Conservation (phyloP, 1,284 basidiomycete genomes). For the Marasmius sp. region DNA sequence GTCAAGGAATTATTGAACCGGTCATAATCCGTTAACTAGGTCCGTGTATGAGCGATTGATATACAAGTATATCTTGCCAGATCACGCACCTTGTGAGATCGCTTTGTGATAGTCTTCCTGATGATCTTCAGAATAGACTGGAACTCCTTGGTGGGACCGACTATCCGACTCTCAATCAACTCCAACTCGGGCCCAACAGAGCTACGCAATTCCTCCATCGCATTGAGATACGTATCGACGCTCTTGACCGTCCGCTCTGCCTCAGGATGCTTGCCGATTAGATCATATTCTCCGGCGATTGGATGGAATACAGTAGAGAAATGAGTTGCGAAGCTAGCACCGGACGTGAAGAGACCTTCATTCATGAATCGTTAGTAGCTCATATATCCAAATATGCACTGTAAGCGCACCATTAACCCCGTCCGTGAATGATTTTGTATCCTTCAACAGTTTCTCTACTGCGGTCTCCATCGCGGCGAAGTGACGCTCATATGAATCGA, state of each 20-base stretch:
- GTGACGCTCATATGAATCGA: slow-evolving; percentile 79
- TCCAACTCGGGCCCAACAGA: slow-evolving; percentile 91
- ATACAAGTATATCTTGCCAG: slow-evolving; percentile 1
- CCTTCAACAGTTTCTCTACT: slow-evolving; percentile 89
- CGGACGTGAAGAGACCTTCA: slow-evolving; percentile 79
- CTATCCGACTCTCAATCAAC: slow-evolving; percentile 87
- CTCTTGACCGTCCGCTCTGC: slow-evolving; percentile 79
- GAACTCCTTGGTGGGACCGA: slow-evolving; percentile 88
- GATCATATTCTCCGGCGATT: slow-evolving; percentile 79
- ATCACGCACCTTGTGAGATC: slow-evolving; percentile 85
- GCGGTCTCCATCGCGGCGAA: slow-evolving; percentile 80
- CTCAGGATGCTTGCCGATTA: slow-evolving; percentile 79
- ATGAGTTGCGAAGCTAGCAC: slow-evolving; percentile 75
- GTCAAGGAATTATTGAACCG: slow-evolving; percentile 94
- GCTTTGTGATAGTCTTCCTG: slow-evolving; percentile 92
- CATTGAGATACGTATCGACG: slow-evolving; percentile 67
- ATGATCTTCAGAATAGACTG: slow-evolving; percentile 86
- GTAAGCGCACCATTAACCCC: slow-evolving; percentile 66
- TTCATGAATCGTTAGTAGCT: not conserved
- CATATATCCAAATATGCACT: not conserved
- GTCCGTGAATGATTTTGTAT: slow-evolving; percentile 87
- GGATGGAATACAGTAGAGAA: slow-evolving; percentile 82
- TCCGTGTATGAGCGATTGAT: not conserved
- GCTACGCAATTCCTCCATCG: slow-evolving; percentile 83
- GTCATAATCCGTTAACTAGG: slow-evolving; percentile 91